These are phyloP conservation scores for Thalassiosira profunda DNA, from an alignment of 108 stramenopile genomes.

Conservation along the genomic window DNA sequence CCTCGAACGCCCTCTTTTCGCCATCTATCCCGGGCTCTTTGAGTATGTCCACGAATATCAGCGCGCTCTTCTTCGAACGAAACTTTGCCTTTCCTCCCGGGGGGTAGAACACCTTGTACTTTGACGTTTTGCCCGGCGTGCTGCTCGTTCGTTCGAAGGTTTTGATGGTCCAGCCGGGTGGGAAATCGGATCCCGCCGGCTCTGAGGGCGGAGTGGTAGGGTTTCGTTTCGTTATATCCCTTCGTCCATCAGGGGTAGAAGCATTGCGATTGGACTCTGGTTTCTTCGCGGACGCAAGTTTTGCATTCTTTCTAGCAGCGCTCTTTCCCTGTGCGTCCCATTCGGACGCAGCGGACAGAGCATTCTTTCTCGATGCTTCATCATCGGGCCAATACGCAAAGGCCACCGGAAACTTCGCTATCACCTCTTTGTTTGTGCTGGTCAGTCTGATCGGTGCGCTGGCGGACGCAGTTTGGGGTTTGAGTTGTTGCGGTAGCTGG, in stretches of 20 bases:
- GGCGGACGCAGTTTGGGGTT: too few species aligned
- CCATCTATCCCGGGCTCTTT: conserved; percentile 7
- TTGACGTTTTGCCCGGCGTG: background rate
- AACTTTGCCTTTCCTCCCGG: background rate
- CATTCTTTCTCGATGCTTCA: background rate
- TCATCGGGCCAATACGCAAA: conserved; percentile 14
- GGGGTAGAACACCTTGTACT: background rate
- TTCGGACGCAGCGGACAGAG: background rate
- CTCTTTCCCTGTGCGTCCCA: background rate
- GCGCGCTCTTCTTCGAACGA: background rate
- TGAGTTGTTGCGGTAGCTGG: too few species aligned
- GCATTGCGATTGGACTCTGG: too few species aligned
- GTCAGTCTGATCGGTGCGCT: too few species aligned
- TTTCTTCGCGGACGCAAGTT: background rate
- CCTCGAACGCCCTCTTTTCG: background rate
- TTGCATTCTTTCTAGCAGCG: conserved; percentile 4
- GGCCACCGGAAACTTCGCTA: conserved; percentile 24
- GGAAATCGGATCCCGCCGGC: background rate
- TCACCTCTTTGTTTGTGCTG: too few species aligned
- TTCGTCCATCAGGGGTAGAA: background rate
- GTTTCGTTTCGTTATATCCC: too few species aligned
- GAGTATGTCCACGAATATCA: conserved; percentile 4
- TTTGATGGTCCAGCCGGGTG: background rate
- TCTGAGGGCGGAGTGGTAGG: background rate
- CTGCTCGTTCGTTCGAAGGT: background rate